phyloP scores from a whole-genome alignment of 2,329 filamentous ascomycete species.

The Ambrosiella beaveri region DNA sequence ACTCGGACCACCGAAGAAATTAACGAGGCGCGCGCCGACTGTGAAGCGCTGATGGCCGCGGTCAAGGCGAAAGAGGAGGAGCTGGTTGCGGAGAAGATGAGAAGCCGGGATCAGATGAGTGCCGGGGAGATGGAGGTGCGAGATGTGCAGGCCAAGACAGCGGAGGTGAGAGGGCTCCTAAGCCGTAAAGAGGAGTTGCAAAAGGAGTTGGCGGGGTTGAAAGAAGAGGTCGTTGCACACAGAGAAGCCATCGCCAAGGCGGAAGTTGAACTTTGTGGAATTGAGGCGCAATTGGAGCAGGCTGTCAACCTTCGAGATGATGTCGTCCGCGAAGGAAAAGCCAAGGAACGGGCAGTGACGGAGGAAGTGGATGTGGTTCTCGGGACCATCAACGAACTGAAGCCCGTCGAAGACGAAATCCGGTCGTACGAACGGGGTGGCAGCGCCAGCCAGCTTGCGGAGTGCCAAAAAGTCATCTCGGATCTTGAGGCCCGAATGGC shows the following conservation, averaged over 20 bases:
- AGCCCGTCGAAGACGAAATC: conserved; percentile 60
- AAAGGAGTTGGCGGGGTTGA: conserved; percentile 56
- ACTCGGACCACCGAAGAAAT: conserved; percentile 56
- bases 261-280: conserved; percentile 55
- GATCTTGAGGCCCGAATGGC: conserved; percentile 48
- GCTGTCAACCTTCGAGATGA: conserved; percentile 65
- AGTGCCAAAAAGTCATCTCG: conserved; percentile 52
- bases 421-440: conserved; percentile 60
- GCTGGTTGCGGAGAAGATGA: conserved; percentile 53
- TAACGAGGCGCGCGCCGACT: conserved; percentile 52
- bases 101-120: conserved; percentile 48
- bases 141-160: conserved; percentile 57
- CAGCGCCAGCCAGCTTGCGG: conserved; percentile 52
- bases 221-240: conserved; percentile 48
- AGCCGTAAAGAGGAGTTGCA: conserved; percentile 63
- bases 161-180: conserved; percentile 52
- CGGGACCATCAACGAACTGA: conserved; percentile 60
- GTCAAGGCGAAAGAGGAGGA: conserved; percentile 48
- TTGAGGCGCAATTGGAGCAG: conserved; percentile 60
- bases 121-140: conserved; percentile 60
- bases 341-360: conserved; percentile 54
- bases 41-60: conserved; percentile 48
- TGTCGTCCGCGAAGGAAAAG: conserved; percentile 50
- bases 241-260: conserved; percentile 50
- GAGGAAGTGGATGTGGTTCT: conserved; percentile 54